Conservation (phyloP, 2,329 filamentous ascomycete genomes). For the Exophiala calicioides region DNA sequence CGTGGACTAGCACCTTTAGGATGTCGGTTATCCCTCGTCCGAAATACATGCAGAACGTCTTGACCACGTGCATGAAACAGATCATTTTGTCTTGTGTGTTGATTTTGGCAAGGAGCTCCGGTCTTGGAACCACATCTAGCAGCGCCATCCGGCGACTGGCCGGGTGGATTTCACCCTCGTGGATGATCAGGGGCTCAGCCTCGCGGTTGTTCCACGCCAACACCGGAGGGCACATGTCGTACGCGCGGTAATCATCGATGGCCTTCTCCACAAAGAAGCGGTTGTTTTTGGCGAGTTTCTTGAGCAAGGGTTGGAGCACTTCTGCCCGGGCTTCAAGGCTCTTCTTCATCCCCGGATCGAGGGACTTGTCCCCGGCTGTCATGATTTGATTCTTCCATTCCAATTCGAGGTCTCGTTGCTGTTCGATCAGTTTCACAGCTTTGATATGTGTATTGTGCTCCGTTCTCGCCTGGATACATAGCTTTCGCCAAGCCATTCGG, state of each 20-base stretch:
- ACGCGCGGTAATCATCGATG: constrained; percentile 30
- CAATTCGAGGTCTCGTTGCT: constrained; percentile 16
- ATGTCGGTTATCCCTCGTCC: constrained; percentile 15
- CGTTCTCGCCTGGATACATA: constrained; percentile 13
- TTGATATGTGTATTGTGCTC: constrained; percentile 17
- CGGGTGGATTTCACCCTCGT: constrained; percentile 26
- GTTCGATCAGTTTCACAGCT: constrained; percentile 18
- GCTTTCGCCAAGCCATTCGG: constrained; percentile 17
- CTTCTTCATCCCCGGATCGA: constrained; percentile 1
- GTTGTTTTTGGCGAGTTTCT: constrained; percentile 15
- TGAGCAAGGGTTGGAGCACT: constrained; percentile 6
- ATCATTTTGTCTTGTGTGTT: constrained; percentile 26
- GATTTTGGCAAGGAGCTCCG: constrained; percentile 59
- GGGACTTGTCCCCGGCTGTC: not conserved
- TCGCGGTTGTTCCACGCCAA: constrained; percentile 27
- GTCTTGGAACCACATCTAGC: constrained; percentile 57
- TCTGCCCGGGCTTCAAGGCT: constrained; percentile 8
- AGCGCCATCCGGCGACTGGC: constrained; percentile 21
- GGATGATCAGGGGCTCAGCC: constrained; percentile 26
- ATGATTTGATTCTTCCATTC: constrained; percentile 12
- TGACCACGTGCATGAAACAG: constrained; percentile 27
- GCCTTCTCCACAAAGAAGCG: constrained; percentile 24
- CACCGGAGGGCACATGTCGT: constrained; percentile 19
- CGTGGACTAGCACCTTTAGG: constrained; percentile 20
- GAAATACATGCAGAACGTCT: constrained; percentile 3